phyloP scores from a whole-genome alignment of 371 early-diverging fungal species.

The Mucor mucedo region DNA sequence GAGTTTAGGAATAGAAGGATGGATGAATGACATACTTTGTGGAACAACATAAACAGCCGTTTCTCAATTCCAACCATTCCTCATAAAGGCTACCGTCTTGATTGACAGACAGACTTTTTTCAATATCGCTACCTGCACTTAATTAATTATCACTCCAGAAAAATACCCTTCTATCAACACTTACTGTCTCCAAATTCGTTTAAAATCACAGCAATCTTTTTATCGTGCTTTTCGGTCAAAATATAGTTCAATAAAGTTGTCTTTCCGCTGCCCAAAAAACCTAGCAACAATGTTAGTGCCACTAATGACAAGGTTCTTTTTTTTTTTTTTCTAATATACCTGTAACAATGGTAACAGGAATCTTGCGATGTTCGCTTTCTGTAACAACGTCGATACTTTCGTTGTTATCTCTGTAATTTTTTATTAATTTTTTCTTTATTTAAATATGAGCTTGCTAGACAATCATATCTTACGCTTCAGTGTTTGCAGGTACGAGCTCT shows the following conservation, averaged over 20 bases:
- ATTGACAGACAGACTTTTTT: conserved; percentile 86
- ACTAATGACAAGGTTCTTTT: background rate
- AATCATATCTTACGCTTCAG: conserved; percentile 17
- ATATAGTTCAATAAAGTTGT: conserved; percentile 92
- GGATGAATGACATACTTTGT: conserved; percentile 68
- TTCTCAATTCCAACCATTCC: conserved; percentile 96
- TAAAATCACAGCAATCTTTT: conserved; percentile 94
- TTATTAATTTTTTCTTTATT: background rate
- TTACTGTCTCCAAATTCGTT: conserved; percentile 84
- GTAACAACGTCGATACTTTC: background rate
- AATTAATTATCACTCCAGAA: no score
- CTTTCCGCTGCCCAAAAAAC: conserved; percentile 93
- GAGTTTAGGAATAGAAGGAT: background rate
- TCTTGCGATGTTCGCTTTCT: conserved; percentile 28
- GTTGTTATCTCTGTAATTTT: background rate
- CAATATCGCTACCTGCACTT: conserved; percentile 83
- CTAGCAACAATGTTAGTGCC: conserved; percentile 27
- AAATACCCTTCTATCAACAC: background rate
- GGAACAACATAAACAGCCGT: conserved; percentile 97
- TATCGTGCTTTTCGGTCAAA: conserved; percentile 88
- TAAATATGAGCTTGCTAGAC: background rate
- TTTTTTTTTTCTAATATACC: background rate
- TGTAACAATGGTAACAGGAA: conserved; percentile 75
- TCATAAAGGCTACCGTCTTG: conserved; percentile 84
- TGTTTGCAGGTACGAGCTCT: conserved; percentile 51